Percentiles rank a stretch among this genome's conserved stretches.
Conservation (phyloP, 2,329 filamentous ascomycete species). For the Thermothelomyces thermophilus region DNA sequence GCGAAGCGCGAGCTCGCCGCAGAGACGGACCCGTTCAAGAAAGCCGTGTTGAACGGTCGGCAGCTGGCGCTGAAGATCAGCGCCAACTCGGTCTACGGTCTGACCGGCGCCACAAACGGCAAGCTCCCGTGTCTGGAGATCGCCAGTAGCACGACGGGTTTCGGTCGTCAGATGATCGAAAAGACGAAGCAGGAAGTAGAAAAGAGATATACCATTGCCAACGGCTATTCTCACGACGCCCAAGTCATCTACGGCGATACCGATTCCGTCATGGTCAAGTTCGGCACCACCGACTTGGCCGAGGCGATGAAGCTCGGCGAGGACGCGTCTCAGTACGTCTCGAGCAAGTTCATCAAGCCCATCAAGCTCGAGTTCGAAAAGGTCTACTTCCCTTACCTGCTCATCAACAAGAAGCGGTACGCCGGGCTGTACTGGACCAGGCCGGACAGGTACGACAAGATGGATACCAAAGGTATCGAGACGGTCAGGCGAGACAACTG, state of each 20-base stretch:
- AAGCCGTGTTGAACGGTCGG: constrained; percentile 94
- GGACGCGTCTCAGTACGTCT: constrained; percentile 83
- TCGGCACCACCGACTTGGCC: constrained; percentile 77
- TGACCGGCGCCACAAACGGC: constrained; percentile 92
- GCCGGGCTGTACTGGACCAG: constrained; percentile 97
- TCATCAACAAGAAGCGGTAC: constrained; percentile 99
- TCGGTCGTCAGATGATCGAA: constrained; percentile 98
- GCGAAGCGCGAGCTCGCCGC: constrained; percentile 84
- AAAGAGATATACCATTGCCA: constrained; percentile 78
- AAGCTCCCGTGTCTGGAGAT: constrained; percentile 93
- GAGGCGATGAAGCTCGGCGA: constrained; percentile 94
- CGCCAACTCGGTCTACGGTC: constrained; percentile 94
- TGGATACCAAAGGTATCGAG: constrained; percentile 99
- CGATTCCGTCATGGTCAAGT: constrained; percentile 99
- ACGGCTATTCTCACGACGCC: constrained; percentile 90
- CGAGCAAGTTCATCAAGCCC: constrained; percentile 85
- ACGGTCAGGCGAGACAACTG: constrained; percentile 97
- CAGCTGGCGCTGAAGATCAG: constrained; percentile 94
- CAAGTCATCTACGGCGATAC: constrained; percentile 98
- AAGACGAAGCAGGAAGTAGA: constrained; percentile 96
- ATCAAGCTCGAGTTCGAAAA: constrained; percentile 99
- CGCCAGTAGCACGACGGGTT: constrained; percentile 93
- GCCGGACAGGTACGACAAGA: constrained; percentile 93
- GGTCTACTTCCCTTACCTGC: constrained; percentile 93
- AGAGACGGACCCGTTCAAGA: constrained; percentile 94